phyloP scores from a whole-genome alignment of 2,329 filamentous ascomycete species.

The Colletotrichum echinochloae region DNA sequence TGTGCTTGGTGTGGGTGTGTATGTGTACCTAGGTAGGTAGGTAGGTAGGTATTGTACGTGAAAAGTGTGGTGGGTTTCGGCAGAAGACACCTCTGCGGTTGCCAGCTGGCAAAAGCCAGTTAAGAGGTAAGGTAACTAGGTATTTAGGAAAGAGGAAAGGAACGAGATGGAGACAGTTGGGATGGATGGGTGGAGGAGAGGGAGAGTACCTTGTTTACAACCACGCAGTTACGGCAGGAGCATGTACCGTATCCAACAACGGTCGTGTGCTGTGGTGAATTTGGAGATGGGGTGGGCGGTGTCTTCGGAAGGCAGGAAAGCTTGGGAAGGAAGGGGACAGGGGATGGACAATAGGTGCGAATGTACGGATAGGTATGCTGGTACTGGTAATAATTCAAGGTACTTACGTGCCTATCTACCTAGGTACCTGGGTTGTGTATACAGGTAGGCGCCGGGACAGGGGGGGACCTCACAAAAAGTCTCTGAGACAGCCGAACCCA shows the following conservation, averaged over 20 bases:
- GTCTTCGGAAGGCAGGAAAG: slow-evolving; percentile 19
- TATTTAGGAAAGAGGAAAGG: background rate
- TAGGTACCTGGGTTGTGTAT: no score
- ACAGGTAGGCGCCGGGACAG: slow-evolving; percentile 13
- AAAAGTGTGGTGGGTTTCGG: slow-evolving; percentile 32
- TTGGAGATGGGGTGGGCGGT: slow-evolving; percentile 8
- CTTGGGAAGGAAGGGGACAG: slow-evolving; percentile 5
- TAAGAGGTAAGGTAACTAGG: background rate
- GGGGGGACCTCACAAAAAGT: background rate
- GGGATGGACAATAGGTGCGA: background rate
- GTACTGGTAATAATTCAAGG: background rate
- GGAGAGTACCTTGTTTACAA: no score
- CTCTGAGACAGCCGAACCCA: background rate
- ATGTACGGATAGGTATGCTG: slow-evolving; percentile 4
- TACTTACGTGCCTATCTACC: background rate
- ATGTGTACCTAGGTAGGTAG: no score
- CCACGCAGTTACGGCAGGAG: slow-evolving; percentile 25
- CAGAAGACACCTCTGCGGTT: slow-evolving; percentile 34
- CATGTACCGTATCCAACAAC: slow-evolving; percentile 5
- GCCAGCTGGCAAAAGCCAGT: slow-evolving; percentile 1
- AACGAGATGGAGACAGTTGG: slow-evolving; percentile 5
- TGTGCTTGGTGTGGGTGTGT: no score
- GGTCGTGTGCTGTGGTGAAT: slow-evolving; percentile 1
- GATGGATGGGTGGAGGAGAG: slow-evolving; percentile 2
- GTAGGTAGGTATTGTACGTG: no score